Base-by-base conservation (phyloP, 116 monocot species). In the Papilionanthe hybrid region DNA sequence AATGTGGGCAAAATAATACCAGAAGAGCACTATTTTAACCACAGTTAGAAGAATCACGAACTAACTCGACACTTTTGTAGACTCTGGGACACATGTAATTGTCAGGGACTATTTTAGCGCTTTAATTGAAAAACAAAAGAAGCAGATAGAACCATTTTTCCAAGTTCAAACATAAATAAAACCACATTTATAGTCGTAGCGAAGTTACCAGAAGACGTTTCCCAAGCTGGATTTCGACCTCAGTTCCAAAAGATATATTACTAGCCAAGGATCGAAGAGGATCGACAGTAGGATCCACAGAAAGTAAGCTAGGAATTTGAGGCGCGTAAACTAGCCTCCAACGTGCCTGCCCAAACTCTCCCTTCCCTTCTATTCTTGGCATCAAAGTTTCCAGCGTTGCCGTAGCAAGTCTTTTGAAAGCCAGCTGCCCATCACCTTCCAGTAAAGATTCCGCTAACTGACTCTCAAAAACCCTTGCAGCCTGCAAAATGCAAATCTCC, bases 261-360 rank as follows among this genome's bases (percentile, higher is more conserved):
- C 91, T 98, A 65, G 98, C 98, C 23, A 98, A 84, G 18, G 94
- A 98, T 87, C 89, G 91, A 42, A 98, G 91, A 0, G 98, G 98
- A 45, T 94, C 98, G 72, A 85, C 83, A 23, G 94, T 90, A 27
- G 98, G 98, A 79, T 98, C 93, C 8, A 94, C 87, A 79, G 98
- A 98, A 19, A 98, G 90, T 76, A 98, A 83, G 77, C 90, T 98
- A 22, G 94, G 93, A 42, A 98, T 98, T 80, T 94, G 98, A 9
- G 98, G 98, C 80, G 98, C 98, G 84, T 98, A 94, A 2, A 98
- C 98, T 47, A 98, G 85, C 75, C 98, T 89, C 98, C 98, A 98
- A 9, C 98, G 83, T 44, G 98, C 98, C 76, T 98, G 94, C 32
- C 98, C 94, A 82, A 98, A 94, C 80, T 93, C 98, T 48, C 98